These are phyloP conservation scores for Periconia sp. DNA, from an alignment of 2,329 filamentous ascomycete species.

Conservation along the genomic window DNA sequence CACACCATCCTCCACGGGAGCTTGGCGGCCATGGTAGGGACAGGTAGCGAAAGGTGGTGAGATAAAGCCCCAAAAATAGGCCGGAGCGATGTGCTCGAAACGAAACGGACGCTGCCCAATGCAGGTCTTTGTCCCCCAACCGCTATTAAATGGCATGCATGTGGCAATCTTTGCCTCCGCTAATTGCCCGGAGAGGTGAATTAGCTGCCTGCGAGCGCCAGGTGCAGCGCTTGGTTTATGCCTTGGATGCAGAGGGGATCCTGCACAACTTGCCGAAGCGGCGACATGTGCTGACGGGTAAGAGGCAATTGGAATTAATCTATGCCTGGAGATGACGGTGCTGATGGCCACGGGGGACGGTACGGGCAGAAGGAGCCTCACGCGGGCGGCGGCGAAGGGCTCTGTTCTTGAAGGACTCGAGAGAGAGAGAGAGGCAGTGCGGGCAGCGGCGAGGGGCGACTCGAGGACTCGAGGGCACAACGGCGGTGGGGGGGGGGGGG, in stretches of 20 bases:
- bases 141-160: slow-evolving; percentile 17
- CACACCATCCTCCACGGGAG: too few relatives aligned
- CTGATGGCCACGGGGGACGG: neutral
- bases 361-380: too few relatives aligned
- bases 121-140: slow-evolving; percentile 14
- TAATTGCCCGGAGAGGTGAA: slow-evolving; percentile 2
- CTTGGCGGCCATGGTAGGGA: slow-evolving; percentile 1
- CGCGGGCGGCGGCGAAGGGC: too few relatives aligned
- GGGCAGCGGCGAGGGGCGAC: neutral
- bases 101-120: slow-evolving; percentile 28
- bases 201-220: slow-evolving; percentile 2
- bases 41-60: slow-evolving; percentile 8
- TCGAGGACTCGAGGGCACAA: slow-evolving; percentile 8
- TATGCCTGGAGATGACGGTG: neutral
- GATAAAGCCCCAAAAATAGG: slow-evolving; percentile 37
- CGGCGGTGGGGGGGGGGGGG: neutral
- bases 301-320: slow-evolving; percentile 7
- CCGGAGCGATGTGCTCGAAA: slow-evolving; percentile 21
- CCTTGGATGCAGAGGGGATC: slow-evolving; percentile 12
- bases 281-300: slow-evolving; percentile 11
- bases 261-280: neutral
- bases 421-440: neutral
- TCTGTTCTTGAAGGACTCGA: too few relatives aligned
- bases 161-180: slow-evolving; percentile 12
- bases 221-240: slow-evolving; percentile 7